phyloP scores from a whole-genome alignment of 768 basidiomycete species.

The Lactarius akahatsu region DNA sequence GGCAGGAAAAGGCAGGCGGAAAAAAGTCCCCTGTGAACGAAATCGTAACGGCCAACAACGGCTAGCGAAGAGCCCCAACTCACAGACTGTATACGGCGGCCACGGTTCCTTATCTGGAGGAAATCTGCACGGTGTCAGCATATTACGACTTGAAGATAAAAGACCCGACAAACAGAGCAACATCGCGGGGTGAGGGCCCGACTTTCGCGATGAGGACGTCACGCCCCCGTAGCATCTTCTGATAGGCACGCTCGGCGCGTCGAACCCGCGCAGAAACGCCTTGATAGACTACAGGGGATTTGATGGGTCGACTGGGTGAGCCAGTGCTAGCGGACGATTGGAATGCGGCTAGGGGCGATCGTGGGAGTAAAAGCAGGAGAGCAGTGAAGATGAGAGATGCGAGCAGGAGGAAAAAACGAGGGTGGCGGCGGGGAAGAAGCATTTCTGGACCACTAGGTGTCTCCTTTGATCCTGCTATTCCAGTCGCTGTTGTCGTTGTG shows the following conservation, averaged over 20 bases:
- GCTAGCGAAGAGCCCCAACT: background rate
- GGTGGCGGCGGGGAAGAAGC: conserved; percentile 26
- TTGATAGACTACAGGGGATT: background rate
- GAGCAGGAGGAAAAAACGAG: conserved; percentile 28
- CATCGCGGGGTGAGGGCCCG: conserved; percentile 21
- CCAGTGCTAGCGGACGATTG: background rate
- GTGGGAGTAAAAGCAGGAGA: conserved; percentile 24
- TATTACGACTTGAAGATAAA: background rate
- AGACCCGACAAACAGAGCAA: conserved; percentile 19
- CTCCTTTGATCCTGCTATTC: background rate
- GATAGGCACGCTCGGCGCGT: conserved; percentile 27
- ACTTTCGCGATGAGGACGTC: conserved; percentile 27
- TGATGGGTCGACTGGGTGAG: background rate
- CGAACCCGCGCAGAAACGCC: conserved; percentile 17
- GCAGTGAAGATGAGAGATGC: conserved; percentile 21
- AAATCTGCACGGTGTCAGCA: conserved; percentile 20
- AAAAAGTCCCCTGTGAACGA: conserved; percentile 46
- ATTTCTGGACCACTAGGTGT: background rate
- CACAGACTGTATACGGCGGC: conserved; percentile 30
- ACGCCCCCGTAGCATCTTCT: conserved; percentile 22
- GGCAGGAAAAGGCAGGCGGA: conserved; percentile 44
- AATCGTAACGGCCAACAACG: background rate
- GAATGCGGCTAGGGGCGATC: conserved; percentile 3
- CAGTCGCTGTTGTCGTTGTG: background rate
- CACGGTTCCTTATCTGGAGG: conserved; percentile 29